Conservation (phyloP, 345 rosid genomes). For the Isatis tinctoria region DNA sequence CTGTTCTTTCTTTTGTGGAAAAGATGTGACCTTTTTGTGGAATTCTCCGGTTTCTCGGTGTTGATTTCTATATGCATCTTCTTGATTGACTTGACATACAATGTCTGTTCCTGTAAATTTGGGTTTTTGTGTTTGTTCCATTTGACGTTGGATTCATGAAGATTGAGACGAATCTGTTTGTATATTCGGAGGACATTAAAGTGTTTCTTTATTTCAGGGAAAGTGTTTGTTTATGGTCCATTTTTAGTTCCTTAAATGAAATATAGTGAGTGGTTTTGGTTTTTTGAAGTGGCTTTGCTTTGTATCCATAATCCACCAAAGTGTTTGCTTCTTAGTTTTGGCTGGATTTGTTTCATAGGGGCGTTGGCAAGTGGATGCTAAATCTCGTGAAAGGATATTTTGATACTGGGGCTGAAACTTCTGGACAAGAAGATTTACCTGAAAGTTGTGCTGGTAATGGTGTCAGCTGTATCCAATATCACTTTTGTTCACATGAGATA, state of each 20-base stretch:
- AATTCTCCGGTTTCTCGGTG: no score
- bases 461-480: slow-evolving; percentile 13
- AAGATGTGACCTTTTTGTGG: not conserved
- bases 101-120: not conserved
- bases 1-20: not conserved
- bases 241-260: not conserved
- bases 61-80: not conserved
- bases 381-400: slow-evolving; percentile 65
- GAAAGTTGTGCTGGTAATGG: slow-evolving; percentile 36
- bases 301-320: not conserved
- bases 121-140: not conserved
- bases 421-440: slow-evolving; percentile 52
- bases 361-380: slow-evolving; percentile 87
- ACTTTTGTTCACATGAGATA: not conserved
- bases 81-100: not conserved
- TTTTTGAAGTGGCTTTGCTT: no score
- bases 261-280: not conserved
- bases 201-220: not conserved
- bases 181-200: no score
- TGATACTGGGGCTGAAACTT: slow-evolving; percentile 36
- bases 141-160: not conserved
- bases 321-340: slow-evolving; percentile 13
- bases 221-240: not conserved
- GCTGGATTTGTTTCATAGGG: slow-evolving; percentile 46
- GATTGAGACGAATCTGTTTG: not conserved